Conservation (phyloP, 257 asterid genomes). For the Nemophila menziesii region DNA sequence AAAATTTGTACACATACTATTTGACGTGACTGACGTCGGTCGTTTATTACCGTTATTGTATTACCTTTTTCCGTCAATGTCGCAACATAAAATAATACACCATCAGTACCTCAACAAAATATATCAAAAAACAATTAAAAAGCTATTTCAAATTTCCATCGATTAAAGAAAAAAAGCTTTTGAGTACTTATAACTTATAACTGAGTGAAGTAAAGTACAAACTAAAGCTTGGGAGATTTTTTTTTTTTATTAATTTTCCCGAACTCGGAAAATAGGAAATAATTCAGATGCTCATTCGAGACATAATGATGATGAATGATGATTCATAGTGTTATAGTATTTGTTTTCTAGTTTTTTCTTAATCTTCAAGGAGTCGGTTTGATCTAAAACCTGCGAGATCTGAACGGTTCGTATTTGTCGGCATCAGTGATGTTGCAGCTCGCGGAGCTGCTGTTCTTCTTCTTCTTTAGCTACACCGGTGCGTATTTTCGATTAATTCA, state of each 20-base stretch:
- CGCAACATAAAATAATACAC: conserved; percentile 18
- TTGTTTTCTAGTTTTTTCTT: conserved; percentile 1
- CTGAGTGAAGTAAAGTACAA: conserved; percentile 26
- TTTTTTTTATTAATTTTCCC: conserved; percentile 3
- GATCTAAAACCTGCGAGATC: conserved; percentile 29
- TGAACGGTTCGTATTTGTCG: conserved; percentile 24
- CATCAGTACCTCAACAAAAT: conserved; percentile 11
- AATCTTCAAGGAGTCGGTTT: conserved; percentile 13
- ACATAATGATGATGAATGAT: conserved; percentile 14
- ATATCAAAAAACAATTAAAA: not conserved
- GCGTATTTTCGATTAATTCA: conserved; percentile 9
- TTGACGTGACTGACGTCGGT: conserved; percentile 32
- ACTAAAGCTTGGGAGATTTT: not conserved
- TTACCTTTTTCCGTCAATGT: conserved; percentile 29
- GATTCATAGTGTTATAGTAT: no score
- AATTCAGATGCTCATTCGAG: conserved; percentile 15
- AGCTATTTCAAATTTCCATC: not conserved
- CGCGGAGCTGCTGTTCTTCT: conserved; percentile 15
- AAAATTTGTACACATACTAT: no score
- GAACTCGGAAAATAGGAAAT: conserved; percentile 13
- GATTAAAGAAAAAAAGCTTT: not conserved
- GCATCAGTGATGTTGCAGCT: conserved; percentile 31
- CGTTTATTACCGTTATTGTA: conserved; percentile 19
- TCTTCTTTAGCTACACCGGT: conserved; percentile 24
- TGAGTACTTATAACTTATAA: conserved; percentile 22